Conservation (phyloP, 805 yeast species). For the Grigorovia transvaalensis region DNA sequence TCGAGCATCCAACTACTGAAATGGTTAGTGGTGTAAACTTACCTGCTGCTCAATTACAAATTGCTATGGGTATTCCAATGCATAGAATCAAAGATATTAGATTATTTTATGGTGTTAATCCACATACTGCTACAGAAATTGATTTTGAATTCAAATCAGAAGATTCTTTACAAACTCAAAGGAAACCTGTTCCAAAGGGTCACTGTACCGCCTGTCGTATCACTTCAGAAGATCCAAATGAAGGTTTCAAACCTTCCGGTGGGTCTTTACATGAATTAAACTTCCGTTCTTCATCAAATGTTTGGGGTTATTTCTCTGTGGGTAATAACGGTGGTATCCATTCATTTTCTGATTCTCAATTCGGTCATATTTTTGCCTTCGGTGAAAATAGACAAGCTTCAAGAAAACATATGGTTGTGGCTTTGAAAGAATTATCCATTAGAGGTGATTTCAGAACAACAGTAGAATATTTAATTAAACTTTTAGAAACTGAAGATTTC, state of each 20-base stretch:
- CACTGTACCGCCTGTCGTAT: conserved; percentile 99
- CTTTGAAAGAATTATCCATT: conserved; percentile 88
- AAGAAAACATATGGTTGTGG: conserved; percentile 98
- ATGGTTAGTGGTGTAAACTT: conserved; percentile 98
- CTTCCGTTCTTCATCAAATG: conserved; percentile 93
- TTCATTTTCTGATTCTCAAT: conserved; percentile 96
- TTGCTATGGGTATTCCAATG: conserved; percentile 99
- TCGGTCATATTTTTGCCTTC: conserved; percentile 97
- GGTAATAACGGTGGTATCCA: conserved; percentile 95
- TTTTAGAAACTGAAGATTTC: conserved; percentile 92
- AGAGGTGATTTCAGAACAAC: conserved; percentile 99
- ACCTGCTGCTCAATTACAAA: conserved; percentile 97
- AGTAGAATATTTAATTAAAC: conserved; percentile 89
- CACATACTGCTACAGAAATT: conserved; percentile 79
- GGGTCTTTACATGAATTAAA: conserved; percentile 94
- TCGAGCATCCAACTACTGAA: conserved; percentile 99
- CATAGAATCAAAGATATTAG: conserved; percentile 91
- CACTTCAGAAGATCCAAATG: conserved; percentile 98
- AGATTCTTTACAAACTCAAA: conserved; percentile 64
- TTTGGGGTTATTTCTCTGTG: conserved; percentile 99
- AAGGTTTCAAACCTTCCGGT: conserved; percentile 97
- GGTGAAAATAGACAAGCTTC: conserved; percentile 98
- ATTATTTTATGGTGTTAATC: conserved; percentile 88
- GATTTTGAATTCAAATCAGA: conserved; percentile 81
- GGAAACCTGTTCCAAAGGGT: conserved; percentile 93